Evolutionary conservation across 768 basidiomycete genomes (phyloP), one percentile per base, ranked within the genome.

Genomic region (Lentinus brumalis): DNA sequence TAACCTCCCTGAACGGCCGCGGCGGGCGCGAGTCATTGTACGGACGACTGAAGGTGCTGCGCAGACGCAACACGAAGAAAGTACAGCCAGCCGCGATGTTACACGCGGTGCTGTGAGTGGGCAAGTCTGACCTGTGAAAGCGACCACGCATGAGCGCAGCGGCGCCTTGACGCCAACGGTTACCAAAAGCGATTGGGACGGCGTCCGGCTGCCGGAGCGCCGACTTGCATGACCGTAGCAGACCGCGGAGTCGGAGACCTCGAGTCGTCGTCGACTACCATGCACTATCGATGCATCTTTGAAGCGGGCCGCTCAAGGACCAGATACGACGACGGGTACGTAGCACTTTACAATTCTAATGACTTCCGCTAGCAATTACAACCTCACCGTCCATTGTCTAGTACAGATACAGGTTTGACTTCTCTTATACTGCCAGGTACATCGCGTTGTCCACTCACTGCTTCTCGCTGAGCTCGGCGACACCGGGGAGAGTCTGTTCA

Each of bases 381-480:
- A 26, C 42, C 53, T 53, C 44, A 58, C 59, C 16, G 63, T 60
- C 57, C 62, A 55, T 52, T 45, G 59, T 50, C 54, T 60, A 56
- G 14, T 58, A 61, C 45, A 56, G 46, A 51, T 66, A 60, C 61
- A 61, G 58, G 55, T 15, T 51, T 63, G 61, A 55, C 55, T 59
- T 64, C 39, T 57, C 15, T 26, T 26, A 30, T 41, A 15, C 50
- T 53, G 53, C 30, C 11, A 18, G 26, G 40, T 31, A 52, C 39
- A 35, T 55, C 56, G 32, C 53, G 44, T 35, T 78, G 50, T 53
- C 50, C 26, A 62, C 57, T 62, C 58, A 62, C 59, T 74, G 82
- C 77, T 94, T 96, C 76, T 91, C 87, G 64, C 92, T 94, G 69
- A 98, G 77, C 69, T 89, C 94, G 12, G 89, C 90, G 67, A 98